phyloP scores from a whole-genome alignment of 2,329 filamentous ascomycete genomes.

The Ceratocystis cubensis region DNA sequence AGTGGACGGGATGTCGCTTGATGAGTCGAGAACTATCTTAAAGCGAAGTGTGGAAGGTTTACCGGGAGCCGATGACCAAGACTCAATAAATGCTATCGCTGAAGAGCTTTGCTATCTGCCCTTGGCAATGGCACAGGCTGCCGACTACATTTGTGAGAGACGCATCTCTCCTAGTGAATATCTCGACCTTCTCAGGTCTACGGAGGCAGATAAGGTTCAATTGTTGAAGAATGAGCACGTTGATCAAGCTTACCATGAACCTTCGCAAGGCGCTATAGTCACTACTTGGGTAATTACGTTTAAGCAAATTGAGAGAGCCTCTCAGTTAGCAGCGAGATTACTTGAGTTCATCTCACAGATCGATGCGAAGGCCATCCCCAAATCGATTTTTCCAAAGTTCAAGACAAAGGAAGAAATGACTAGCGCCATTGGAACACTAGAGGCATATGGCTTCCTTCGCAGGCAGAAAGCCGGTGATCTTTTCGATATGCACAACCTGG shows the following conservation, averaged over 20 bases:
- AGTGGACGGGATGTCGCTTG: neutral
- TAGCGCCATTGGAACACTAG: neutral
- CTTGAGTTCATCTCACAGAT: neutral
- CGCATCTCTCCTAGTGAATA: neutral
- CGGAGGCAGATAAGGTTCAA: neutral
- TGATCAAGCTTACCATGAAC: neutral
- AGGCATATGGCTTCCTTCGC: neutral
- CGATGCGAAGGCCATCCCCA: neutral
- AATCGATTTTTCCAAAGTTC: neutral
- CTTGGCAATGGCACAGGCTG: conserved; percentile 1
- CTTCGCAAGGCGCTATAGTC: neutral
- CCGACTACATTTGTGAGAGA: conserved; percentile 21
- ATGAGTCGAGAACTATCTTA: neutral
- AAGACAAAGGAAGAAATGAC: neutral
- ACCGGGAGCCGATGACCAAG: too few relatives aligned
- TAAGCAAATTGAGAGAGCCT: neutral
- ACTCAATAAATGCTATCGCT: neutral
- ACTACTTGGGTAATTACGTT: neutral
- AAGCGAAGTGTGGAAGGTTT: too few relatives aligned
- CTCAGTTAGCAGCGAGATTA: neutral
- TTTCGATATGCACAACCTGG: neutral
- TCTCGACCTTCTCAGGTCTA: neutral
- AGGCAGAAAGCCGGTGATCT: neutral
- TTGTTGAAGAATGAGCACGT: neutral
- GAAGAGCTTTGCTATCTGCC: conserved; percentile 19